Conservation (phyloP, 2,329 filamentous ascomycete genomes). For the Capronia americana region DNA sequence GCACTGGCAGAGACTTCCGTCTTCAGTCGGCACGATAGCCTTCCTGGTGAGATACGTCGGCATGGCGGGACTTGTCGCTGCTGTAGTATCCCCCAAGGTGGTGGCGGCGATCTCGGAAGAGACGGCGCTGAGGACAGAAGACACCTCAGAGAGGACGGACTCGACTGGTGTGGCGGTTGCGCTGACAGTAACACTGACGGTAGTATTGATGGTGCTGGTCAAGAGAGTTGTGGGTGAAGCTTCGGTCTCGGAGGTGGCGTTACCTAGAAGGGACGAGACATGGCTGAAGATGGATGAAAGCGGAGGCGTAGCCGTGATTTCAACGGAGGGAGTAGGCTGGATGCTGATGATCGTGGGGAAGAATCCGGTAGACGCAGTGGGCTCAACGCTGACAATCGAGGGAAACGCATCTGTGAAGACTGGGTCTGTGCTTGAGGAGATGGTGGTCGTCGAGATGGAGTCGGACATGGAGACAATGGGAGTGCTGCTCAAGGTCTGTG, state of each 20-base stretch:
- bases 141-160: neutral
- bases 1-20: slow-evolving; percentile 1
- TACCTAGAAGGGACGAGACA: neutral
- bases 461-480: neutral
- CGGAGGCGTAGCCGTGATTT: neutral
- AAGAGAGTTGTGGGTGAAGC: neutral
- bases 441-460: neutral
- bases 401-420: neutral
- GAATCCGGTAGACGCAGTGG: neutral
- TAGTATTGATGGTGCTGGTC: neutral
- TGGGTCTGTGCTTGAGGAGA: neutral
- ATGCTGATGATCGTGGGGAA: neutral
- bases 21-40: neutral
- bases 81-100: neutral
- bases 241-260: neutral
- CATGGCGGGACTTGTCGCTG: neutral
- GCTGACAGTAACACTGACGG: neutral
- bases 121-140: neutral
- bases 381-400: neutral
- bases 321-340: neutral
- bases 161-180: neutral
- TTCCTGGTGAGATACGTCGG: neutral
- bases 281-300: slow-evolving; percentile 1
- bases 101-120: neutral
- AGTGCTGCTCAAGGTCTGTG: neutral